Evolutionary conservation across 306 rosid genomes (phyloP).

Genomic region (Parietaria judaica): DNA sequence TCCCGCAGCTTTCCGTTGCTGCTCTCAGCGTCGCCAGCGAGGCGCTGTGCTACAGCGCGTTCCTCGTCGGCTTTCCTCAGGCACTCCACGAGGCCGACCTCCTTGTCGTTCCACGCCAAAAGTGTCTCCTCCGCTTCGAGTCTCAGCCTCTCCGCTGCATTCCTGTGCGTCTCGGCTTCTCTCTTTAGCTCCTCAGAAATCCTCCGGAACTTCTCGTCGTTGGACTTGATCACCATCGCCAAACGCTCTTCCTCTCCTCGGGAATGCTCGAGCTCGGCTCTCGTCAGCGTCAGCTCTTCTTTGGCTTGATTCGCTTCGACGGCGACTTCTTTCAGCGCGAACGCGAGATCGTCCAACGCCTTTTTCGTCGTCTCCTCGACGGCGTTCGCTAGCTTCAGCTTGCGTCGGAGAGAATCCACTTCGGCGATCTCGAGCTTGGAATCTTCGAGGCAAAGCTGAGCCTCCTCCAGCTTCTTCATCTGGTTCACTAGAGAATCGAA

Average conservation of each 20-base stretch:
- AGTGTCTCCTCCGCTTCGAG: constrained; percentile 75
- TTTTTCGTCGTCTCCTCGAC: constrained; percentile 74
- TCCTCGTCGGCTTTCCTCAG: constrained; percentile 68
- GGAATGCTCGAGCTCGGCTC: constrained; percentile 48
- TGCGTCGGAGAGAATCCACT: constrained; percentile 30
- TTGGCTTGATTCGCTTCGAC: constrained; percentile 60
- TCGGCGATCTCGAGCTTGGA: constrained; percentile 47
- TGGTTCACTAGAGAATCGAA: constrained; percentile 49
- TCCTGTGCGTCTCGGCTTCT: constrained; percentile 58
- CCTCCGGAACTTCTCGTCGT: constrained; percentile 39
- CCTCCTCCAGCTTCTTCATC: constrained; percentile 51
- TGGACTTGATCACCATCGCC: constrained; percentile 25
- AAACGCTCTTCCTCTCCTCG: constrained; percentile 49
- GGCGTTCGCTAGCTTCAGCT: constrained; percentile 40
- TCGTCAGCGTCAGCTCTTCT: constrained; percentile 28
- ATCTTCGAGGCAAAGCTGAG: constrained; percentile 48
- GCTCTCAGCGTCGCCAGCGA: constrained; percentile 26
- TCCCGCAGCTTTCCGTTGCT: constrained; percentile 56
- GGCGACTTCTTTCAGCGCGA: constrained; percentile 78
- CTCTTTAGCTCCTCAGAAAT: constrained; percentile 35
- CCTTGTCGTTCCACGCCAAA: constrained; percentile 67
- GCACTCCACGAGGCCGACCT: constrained; percentile 60
- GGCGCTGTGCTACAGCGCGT: constrained; percentile 28
- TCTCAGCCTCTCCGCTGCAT: constrained; percentile 61
- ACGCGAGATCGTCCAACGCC: constrained; percentile 86